phyloP scores from a whole-genome alignment of 2,329 filamentous ascomycete genomes.

The Knufia petricola region DNA sequence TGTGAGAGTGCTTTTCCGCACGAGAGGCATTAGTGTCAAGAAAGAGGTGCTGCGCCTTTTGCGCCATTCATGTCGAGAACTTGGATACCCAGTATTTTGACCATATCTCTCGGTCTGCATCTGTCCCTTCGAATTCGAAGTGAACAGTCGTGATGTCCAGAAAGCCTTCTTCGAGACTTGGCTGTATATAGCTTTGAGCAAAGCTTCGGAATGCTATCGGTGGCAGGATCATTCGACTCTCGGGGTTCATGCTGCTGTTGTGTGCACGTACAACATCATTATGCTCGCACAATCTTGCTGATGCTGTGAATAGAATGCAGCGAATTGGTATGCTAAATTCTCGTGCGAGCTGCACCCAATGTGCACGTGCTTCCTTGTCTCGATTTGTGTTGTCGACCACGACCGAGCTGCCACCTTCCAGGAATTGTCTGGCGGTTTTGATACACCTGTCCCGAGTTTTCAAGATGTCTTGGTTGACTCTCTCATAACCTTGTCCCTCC shows the following conservation, averaged over 20 bases:
- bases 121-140: slow-evolving; percentile 43
- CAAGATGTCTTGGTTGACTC: slow-evolving; percentile 82
- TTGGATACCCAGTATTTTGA: slow-evolving; percentile 24
- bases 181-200: slow-evolving; percentile 61
- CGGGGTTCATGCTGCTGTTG: slow-evolving; percentile 53
- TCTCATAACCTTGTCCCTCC: slow-evolving; percentile 66
- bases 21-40: too few relatives aligned
- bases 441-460: slow-evolving; percentile 63
- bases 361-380: slow-evolving; percentile 62
- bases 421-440: slow-evolving; percentile 57
- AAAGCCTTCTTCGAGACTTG: slow-evolving; percentile 68
- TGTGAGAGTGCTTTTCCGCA: too few relatives aligned
- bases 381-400: slow-evolving; percentile 94
- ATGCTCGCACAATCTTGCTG: slow-evolving; percentile 63
- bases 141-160: slow-evolving; percentile 64
- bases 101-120: slow-evolving; percentile 21
- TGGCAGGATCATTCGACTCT: slow-evolving; percentile 63
- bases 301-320: slow-evolving; percentile 74
- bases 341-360: slow-evolving; percentile 68
- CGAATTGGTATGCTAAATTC: slow-evolving; percentile 65
- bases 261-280: slow-evolving; percentile 72
- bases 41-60: too few relatives aligned
- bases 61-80: slow-evolving; percentile 24
- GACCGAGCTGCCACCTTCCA: slow-evolving; percentile 59
- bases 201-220: slow-evolving; percentile 73